Evolutionary conservation across 1,284 basidiomycete genomes (phyloP).

Genomic region (Ustilago cynodontis): DNA sequence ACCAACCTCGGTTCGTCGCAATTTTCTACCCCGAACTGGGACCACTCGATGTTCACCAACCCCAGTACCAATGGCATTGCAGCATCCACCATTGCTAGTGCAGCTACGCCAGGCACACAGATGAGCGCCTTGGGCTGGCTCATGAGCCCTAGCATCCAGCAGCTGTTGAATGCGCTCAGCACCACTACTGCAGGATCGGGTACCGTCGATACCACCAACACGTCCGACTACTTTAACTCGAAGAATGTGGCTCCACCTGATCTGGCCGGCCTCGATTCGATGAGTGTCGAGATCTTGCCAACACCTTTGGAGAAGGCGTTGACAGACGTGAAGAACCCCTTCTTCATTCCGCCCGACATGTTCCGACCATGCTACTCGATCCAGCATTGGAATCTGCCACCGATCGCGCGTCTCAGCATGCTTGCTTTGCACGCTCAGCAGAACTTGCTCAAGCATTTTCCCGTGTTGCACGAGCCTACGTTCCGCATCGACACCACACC

Average conservation of each 20-base stretch:
- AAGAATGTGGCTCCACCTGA: slow-evolving; percentile 24
- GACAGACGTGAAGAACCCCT: slow-evolving; percentile 56
- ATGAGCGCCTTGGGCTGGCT: slow-evolving; percentile 56
- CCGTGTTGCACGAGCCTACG: slow-evolving; percentile 62
- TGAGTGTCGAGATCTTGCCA: slow-evolving; percentile 19
- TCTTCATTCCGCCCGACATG: slow-evolving; percentile 58
- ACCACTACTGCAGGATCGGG: slow-evolving; percentile 36
- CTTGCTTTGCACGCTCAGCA: slow-evolving; percentile 62
- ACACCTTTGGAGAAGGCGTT: slow-evolving; percentile 53
- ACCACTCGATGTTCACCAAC: slow-evolving; percentile 44
- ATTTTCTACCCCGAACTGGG: slow-evolving; percentile 46
- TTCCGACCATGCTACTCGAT: slow-evolving; percentile 61
- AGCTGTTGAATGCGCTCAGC: slow-evolving; percentile 52
- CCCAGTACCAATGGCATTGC: slow-evolving; percentile 28
- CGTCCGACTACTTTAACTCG: slow-evolving; percentile 51
- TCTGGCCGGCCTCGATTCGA: slow-evolving; percentile 9
- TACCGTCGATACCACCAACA: slow-evolving; percentile 31
- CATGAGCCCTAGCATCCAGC: slow-evolving; percentile 60
- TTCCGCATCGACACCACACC: slow-evolving; percentile 62
- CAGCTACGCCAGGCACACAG: slow-evolving; percentile 29
- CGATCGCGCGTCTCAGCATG: slow-evolving; percentile 57
- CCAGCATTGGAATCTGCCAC: slow-evolving; percentile 59
- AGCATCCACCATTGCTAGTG: slow-evolving; percentile 17
- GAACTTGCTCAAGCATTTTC: slow-evolving; percentile 63
- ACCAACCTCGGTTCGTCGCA: slow-evolving; percentile 30